A percentile compares a stretch with the other conserved stretches of the same genome.
Evolutionary conservation across 1,284 basidiomycete species (phyloP).

Genomic region (Fistulina hepatica): DNA sequence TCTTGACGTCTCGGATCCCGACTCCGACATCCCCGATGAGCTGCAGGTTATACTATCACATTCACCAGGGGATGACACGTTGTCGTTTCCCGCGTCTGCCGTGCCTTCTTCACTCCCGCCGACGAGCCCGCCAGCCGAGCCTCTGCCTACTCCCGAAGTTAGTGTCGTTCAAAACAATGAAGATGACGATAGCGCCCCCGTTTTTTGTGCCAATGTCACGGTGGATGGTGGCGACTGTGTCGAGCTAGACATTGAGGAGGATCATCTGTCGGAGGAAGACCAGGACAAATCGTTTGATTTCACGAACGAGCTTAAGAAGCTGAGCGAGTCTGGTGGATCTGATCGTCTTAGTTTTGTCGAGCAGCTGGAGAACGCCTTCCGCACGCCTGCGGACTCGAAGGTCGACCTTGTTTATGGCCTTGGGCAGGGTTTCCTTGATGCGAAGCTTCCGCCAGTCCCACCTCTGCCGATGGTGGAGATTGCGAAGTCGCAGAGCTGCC

Average conservation of each 20-base stretch:
- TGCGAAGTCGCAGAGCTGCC: slow-evolving; percentile 7
- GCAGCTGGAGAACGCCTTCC: slow-evolving; percentile 69
- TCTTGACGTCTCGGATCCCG: slow-evolving; percentile 44
- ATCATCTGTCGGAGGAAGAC: slow-evolving; percentile 38
- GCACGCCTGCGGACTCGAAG: slow-evolving; percentile 59
- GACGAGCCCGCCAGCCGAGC: slow-evolving; percentile 21
- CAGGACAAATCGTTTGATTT: slow-evolving; percentile 81
- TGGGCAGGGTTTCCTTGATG: slow-evolving; percentile 25
- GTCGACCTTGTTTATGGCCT: slow-evolving; percentile 38
- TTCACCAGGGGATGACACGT: slow-evolving; percentile 28
- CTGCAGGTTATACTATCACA: slow-evolving; percentile 51
- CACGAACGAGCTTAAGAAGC: slow-evolving; percentile 62
- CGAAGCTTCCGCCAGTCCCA: slow-evolving; percentile 37
- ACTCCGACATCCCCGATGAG: slow-evolving; percentile 70
- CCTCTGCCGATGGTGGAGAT: slow-evolving; percentile 19
- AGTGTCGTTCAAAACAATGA: slow-evolving; percentile 11
- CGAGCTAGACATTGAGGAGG: slow-evolving; percentile 37
- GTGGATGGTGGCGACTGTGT: slow-evolving; percentile 36
- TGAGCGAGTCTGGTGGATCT: slow-evolving; percentile 59
- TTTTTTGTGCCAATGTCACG: slow-evolving; percentile 30
- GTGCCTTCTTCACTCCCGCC: slow-evolving; percentile 32
- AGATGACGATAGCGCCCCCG: neutral
- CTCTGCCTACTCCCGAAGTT: slow-evolving; percentile 14
- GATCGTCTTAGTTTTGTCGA: slow-evolving; percentile 72
- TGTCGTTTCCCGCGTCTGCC: slow-evolving; percentile 25